phyloP scores from a whole-genome alignment of 2,329 filamentous ascomycete genomes.

The Fusarium papillatum region DNA sequence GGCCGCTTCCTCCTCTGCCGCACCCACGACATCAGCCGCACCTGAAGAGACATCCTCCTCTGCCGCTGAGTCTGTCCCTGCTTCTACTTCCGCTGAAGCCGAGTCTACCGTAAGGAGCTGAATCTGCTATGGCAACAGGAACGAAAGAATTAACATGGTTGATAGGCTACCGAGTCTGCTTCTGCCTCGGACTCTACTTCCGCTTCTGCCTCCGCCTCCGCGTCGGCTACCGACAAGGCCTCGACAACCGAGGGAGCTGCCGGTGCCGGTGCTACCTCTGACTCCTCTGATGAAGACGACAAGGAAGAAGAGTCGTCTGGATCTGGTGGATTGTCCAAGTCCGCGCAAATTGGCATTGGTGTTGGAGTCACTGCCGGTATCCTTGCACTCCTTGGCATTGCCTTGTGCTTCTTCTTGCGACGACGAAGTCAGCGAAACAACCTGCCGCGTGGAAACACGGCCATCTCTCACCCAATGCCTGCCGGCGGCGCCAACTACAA shows the following conservation, averaged over 20 bases:
- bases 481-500: constrained; percentile 57
- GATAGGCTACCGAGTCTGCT: constrained; percentile 25
- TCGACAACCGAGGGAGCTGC: constrained; percentile 28
- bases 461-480: constrained; percentile 67
- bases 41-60: constrained; percentile 4
- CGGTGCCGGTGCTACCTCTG: constrained; percentile 29
- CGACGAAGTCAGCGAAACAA: constrained; percentile 48
- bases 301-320: constrained; percentile 33
- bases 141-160: constrained; percentile 11
- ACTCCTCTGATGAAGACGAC: constrained; percentile 19
- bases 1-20: constrained; percentile 14
- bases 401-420: constrained; percentile 51
- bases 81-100: background rate
- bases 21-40: constrained; percentile 11
- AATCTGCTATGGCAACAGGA: background rate
- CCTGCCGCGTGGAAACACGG: constrained; percentile 48
- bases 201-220: constrained; percentile 33
- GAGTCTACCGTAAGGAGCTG: constrained; percentile 34
- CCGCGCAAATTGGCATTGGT: constrained; percentile 64
- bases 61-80: background rate
- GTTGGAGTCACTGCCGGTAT: constrained; percentile 59
- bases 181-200: constrained; percentile 11
- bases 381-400: constrained; percentile 55
- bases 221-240: constrained; percentile 29
- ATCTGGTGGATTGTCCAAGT: constrained; percentile 44